Evolutionary conservation across 352 stramenopile species (phyloP).

Genomic region (Globisporangium rhizosaccharum): DNA sequence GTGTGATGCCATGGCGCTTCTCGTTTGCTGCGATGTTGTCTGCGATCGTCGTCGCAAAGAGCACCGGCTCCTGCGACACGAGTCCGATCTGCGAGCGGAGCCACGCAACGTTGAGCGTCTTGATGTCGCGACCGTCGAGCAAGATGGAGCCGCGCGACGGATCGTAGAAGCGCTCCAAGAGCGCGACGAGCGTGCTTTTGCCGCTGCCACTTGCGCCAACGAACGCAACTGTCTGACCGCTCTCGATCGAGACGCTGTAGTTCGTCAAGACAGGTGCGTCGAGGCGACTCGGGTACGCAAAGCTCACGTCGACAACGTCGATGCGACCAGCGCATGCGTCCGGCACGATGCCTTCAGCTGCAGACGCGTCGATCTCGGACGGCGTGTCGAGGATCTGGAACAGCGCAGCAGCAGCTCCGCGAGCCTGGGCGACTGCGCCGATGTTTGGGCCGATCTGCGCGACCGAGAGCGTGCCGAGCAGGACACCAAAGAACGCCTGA

Average conservation of each 20-base stretch:
- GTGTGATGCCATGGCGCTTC: neutral
- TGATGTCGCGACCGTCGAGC: conserved; percentile 75
- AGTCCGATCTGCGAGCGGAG: conserved; percentile 44
- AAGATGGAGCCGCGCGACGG: conserved; percentile 8
- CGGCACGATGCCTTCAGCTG: conserved; percentile 20
- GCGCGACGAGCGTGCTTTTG: conserved; percentile 7
- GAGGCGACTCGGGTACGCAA: neutral
- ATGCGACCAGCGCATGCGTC: conserved; percentile 29
- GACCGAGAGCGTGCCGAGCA: conserved; percentile 36
- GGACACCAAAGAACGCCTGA: conserved; percentile 31
- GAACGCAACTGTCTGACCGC: conserved; percentile 1
- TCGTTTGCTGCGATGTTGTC: conserved; percentile 88
- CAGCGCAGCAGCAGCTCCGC: conserved; percentile 28
- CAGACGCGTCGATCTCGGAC: conserved; percentile 39
- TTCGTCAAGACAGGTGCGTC: neutral
- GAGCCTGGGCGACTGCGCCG: conserved; percentile 29
- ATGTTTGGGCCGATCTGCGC: conserved; percentile 41
- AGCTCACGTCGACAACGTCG: conserved; percentile 31
- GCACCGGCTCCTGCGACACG: conserved; percentile 78
- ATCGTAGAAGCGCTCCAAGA: conserved; percentile 11
- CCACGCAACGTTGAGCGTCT: conserved; percentile 41
- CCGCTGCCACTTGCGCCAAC: conserved; percentile 4
- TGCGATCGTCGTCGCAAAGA: conserved; percentile 86
- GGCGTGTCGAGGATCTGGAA: conserved; percentile 47
- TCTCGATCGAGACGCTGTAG: conserved; percentile 1